phyloP scores from a whole-genome alignment of 306 rosid genomes.

The Adenanthera pavonina region DNA sequence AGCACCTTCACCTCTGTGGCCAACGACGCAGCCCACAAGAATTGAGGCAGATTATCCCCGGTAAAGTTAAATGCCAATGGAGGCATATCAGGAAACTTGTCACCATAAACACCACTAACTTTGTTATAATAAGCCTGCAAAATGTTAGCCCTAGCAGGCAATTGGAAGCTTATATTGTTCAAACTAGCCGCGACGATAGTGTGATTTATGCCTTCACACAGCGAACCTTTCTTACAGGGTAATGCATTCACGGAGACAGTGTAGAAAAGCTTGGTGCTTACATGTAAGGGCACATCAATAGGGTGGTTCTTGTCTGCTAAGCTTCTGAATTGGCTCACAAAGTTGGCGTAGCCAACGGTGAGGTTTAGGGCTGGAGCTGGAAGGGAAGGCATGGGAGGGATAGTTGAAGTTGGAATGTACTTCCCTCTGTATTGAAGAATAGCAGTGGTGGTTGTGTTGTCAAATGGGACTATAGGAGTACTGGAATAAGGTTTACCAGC shows the following conservation, averaged over 20 bases:
- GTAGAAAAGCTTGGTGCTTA: conserved; percentile 36
- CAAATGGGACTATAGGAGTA: not conserved
- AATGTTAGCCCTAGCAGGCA: conserved; percentile 25
- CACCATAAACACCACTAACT: not conserved
- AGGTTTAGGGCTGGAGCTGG: conserved; percentile 47
- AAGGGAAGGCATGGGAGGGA: conserved; percentile 53
- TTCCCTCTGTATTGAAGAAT: conserved; percentile 45
- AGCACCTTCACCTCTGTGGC: conserved; percentile 54
- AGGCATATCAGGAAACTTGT: conserved; percentile 8
- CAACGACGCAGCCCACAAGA: conserved; percentile 29
- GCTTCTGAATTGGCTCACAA: conserved; percentile 49
- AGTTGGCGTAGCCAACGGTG: conserved; percentile 42
- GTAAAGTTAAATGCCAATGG: conserved; percentile 54
- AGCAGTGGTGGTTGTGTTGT: conserved; percentile 58
- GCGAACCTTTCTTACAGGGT: conserved; percentile 41
- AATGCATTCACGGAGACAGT: conserved; percentile 51
- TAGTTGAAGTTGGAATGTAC: not conserved
- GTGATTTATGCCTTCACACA: conserved; percentile 41
- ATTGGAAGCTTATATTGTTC: conserved; percentile 65
- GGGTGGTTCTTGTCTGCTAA: conserved; percentile 45
- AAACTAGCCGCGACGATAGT: conserved; percentile 53
- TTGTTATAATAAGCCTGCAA: conserved; percentile 55
- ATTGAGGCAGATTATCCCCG: not conserved
- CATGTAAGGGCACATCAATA: conserved; percentile 45
- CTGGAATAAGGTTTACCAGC: conserved; percentile 58